These are phyloP conservation scores for Zanthoxylum bungeanum DNA, from an alignment of 345 rosid genomes.

Conservation along the genomic window DNA sequence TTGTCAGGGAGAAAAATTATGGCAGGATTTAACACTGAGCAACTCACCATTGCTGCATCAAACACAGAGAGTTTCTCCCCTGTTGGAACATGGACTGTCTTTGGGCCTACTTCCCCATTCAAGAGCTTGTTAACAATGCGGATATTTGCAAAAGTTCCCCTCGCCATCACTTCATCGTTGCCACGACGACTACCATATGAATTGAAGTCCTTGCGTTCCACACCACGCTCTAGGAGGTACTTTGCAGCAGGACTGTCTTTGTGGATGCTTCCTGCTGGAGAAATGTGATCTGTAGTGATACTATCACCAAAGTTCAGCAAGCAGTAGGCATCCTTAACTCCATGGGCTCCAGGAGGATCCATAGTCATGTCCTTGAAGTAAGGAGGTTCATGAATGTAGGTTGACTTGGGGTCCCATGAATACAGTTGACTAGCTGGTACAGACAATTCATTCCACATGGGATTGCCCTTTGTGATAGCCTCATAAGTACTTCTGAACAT, in stretches of 20 bases:
- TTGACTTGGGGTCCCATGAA: slow-evolving; percentile 86
- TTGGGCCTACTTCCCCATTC: slow-evolving; percentile 95
- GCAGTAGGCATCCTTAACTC: slow-evolving; percentile 94
- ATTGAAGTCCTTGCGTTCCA: slow-evolving; percentile 84
- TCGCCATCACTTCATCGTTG: slow-evolving; percentile 93
- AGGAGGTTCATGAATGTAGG: slow-evolving; percentile 98
- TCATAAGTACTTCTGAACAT: slow-evolving; percentile 94
- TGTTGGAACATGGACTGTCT: slow-evolving; percentile 87
- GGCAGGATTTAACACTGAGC: not conserved
- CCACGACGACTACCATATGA: slow-evolving; percentile 99
- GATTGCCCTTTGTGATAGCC: slow-evolving; percentile 91
- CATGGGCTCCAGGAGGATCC: slow-evolving; percentile 87
- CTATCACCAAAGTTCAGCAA: slow-evolving; percentile 93
- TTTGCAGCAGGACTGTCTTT: slow-evolving; percentile 96
- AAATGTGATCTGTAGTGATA: slow-evolving; percentile 97
- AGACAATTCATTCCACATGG: slow-evolving; percentile 84
- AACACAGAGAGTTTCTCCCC: slow-evolving; percentile 94
- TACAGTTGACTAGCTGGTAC: slow-evolving; percentile 59
- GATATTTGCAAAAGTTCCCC: slow-evolving; percentile 98
- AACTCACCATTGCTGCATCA: slow-evolving; percentile 83
- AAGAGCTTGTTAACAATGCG: slow-evolving; percentile 94
- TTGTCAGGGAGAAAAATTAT: not conserved
- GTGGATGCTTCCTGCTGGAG: slow-evolving; percentile 98
- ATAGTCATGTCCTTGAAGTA: slow-evolving; percentile 93
- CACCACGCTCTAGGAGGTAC: slow-evolving; percentile 71